Evolutionary conservation across 306 rosid genomes (phyloP).

Genomic region (Gillenia trifoliata): DNA sequence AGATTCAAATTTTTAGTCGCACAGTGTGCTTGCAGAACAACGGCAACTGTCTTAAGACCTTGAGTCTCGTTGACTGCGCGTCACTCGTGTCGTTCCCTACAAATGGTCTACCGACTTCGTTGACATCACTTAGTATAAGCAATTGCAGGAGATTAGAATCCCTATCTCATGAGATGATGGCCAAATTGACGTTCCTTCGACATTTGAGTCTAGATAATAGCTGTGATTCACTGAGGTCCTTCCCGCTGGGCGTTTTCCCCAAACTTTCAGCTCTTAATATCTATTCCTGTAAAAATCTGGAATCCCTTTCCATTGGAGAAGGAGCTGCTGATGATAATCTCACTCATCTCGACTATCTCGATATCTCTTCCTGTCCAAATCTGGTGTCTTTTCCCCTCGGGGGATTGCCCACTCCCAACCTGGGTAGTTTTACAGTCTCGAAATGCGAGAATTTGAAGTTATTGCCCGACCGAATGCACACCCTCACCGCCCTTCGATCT

Average conservation of each 20-base stretch:
- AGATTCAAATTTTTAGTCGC: neutral
- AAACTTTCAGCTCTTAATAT: accelerated
- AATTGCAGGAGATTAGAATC: neutral
- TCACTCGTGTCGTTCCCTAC: neutral
- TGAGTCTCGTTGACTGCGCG: accelerated
- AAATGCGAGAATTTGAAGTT: neutral
- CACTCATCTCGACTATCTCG: accelerated
- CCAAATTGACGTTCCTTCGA: neutral
- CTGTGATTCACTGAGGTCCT: neutral
- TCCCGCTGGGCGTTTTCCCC: neutral
- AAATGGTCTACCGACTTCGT: neutral
- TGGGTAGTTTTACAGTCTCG: accelerated
- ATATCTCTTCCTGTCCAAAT: slow-evolving; percentile 22
- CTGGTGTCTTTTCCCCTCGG: slow-evolving; percentile 27
- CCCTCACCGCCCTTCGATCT: neutral
- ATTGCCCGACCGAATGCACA: neutral
- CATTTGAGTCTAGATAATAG: accelerated
- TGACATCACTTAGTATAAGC: accelerated
- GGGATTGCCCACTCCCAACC: slow-evolving; percentile 28
- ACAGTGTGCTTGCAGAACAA: neutral
- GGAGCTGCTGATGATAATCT: neutral
- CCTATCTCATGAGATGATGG: neutral
- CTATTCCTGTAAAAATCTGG: accelerated
- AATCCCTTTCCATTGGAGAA: slow-evolving; percentile 17
- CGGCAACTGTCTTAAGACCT: accelerated